Evolutionary conservation across 2,329 filamentous ascomycete genomes (phyloP), one percentile per base, ranked within the genome.

Genomic region (Blastomyces gilchristii): DNA sequence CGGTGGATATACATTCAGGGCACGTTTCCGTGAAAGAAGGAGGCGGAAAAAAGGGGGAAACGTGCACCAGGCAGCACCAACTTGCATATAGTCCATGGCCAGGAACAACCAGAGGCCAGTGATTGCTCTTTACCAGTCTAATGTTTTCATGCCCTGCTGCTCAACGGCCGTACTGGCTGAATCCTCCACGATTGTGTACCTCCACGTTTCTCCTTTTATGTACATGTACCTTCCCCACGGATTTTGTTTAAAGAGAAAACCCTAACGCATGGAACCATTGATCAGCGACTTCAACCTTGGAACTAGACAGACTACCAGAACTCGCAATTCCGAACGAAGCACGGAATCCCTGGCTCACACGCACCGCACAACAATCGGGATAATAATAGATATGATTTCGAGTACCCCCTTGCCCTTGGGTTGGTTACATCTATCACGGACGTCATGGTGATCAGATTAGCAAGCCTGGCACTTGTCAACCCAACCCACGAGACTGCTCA

Each of bases 391-490:
- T n/a, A 28, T 43, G 45, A 25, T 47, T 59, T 59, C 41, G 57
- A 28, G 43, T 49, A 47, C 49, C 43, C 7, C 8, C 5, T 22
- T 34, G 9, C 16, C 8, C 43, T 47, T 49, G 41, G 41, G 56
- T 37, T 59, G 57, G 43, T 59, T 59, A 58, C 56, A 58, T 31
- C 41, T 31, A n/a, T 59, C 57, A 49, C 31, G 25, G 43, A 59
- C 57, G 57, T 59, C 57, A 59, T 59, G n/a, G 22, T 43, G 8
- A 39, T 12, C n/a, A 34, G 14, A 3, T 5, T n/a, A 22, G 9
- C n/a, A n/a, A 12, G 12, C 37, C 39, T 45, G 39, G 56, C 37
- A 39, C 56, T 58, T 58, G 56, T 43, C 8, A 58, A 22, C 37
- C 56, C 41, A 2, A 2, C 34, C 39, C 14, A 28, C n/a, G n/a